Evolutionary conservation across 129 eudicot genomes (phyloP).

Genomic region (Chrysanthemum makinoi): DNA sequence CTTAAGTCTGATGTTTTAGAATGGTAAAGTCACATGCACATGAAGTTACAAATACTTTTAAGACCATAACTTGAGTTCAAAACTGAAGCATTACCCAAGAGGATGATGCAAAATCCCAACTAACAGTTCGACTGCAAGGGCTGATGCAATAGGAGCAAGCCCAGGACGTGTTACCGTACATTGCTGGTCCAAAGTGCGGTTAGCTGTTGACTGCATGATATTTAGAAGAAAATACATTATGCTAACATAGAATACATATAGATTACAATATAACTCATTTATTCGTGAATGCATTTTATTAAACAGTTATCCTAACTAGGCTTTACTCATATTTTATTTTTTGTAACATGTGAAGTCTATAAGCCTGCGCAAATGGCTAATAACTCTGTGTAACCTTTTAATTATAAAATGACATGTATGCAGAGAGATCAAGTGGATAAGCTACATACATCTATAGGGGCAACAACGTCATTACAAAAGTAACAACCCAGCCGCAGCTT

Average conservation of each 20-base stretch:
- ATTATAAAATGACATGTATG: not conserved
- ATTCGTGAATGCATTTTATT: no score
- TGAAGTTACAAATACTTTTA: not conserved
- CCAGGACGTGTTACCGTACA: slow-evolving; percentile 99
- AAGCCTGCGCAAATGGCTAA: not conserved
- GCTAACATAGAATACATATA: not conserved
- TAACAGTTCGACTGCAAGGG: slow-evolving; percentile 91
- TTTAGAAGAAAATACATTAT: not conserved
- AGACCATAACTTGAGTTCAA: not conserved
- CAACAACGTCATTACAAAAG: slow-evolving; percentile 94
- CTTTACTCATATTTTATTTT: not conserved
- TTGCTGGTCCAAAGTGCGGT: slow-evolving; percentile 98
- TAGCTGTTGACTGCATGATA: slow-evolving; percentile 75
- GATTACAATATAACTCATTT: not conserved
- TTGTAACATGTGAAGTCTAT: not conserved
- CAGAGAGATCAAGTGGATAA: not conserved
- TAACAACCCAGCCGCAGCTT: slow-evolving; percentile 77
- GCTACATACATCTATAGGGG: slow-evolving; percentile 78
- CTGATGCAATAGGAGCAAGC: slow-evolving; percentile 94
- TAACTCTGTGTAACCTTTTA: not conserved
- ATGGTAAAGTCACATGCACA: not conserved
- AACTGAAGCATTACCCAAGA: slow-evolving; percentile 44
- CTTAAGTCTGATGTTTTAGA: no score
- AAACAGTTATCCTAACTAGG: not conserved
- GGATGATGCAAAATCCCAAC: slow-evolving; percentile 95